These are phyloP conservation scores for Penicillium soppii DNA, from an alignment of 495 filamentous ascomycete genomes.

Conservation along the genomic window DNA sequence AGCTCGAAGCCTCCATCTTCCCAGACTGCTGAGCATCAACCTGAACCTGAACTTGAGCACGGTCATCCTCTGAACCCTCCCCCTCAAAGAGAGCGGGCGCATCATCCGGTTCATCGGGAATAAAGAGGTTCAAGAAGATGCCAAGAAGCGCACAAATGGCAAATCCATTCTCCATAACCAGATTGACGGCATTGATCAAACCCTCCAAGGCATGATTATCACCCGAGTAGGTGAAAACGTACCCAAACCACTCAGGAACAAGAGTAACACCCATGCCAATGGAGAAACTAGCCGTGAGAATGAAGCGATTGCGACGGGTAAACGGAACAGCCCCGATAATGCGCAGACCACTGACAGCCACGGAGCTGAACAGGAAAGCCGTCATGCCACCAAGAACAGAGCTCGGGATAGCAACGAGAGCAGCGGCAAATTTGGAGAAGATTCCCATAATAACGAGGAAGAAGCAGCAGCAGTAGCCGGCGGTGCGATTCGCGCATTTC, in stretches of 20 bases:
- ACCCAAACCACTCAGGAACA: constrained; percentile 73
- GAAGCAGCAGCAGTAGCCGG: constrained; percentile 73
- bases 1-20: background rate
- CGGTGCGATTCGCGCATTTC: constrained; percentile 83
- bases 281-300: constrained; percentile 75
- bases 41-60: background rate
- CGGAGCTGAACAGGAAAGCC: constrained; percentile 82
- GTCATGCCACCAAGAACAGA: constrained; percentile 91
- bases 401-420: constrained; percentile 77
- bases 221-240: constrained; percentile 73
- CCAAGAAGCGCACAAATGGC: constrained; percentile 67
- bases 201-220: constrained; percentile 70
- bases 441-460: constrained; percentile 88
- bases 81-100: constrained; percentile 34
- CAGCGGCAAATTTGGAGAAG: constrained; percentile 90
- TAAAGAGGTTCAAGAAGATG: constrained; percentile 68
- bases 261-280: constrained; percentile 81
- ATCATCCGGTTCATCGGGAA: constrained; percentile 73
- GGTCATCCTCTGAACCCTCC: constrained; percentile 14
- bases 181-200: constrained; percentile 76
- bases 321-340: constrained; percentile 80
- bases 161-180: constrained; percentile 74
- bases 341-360: constrained; percentile 81
- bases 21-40: background rate
- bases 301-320: constrained; percentile 83